A percentile compares a stretch with the other conserved stretches of the same genome.
Evolutionary conservation across 2,329 filamentous ascomycete species (phyloP).

Genomic region (Dichotomopilus funicola): DNA sequence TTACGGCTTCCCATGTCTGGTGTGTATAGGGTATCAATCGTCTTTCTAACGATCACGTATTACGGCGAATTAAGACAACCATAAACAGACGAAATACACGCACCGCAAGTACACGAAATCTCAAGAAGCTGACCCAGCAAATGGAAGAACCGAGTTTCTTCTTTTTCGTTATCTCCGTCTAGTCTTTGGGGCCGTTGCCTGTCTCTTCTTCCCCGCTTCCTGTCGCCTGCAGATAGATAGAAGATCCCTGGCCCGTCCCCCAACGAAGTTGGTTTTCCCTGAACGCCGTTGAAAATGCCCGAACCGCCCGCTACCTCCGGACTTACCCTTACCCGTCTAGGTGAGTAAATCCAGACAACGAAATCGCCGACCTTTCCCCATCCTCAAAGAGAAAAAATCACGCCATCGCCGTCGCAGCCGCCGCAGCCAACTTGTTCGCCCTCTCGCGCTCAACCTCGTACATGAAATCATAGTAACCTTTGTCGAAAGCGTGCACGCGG

Average conservation of each 20-base stretch:
- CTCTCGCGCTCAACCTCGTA: constrained; percentile 95
- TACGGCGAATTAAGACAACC: too few relatives aligned
- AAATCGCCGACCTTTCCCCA: too few relatives aligned
- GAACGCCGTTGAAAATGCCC: constrained; percentile 20
- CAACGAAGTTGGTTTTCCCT: constrained; percentile 7
- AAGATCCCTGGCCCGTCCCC: constrained; percentile 4
- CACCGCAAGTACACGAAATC: too few relatives aligned
- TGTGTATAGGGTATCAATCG: too few relatives aligned
- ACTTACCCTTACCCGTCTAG: background rate
- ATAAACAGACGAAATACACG: too few relatives aligned
- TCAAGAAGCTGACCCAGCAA: constrained; percentile 5
- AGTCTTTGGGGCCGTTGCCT: background rate
- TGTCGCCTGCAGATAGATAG: too few relatives aligned
- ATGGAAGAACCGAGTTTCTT: constrained; percentile 10
- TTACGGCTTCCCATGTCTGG: too few relatives aligned
- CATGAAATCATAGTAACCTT: constrained; percentile 96
- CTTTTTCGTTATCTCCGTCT: background rate
- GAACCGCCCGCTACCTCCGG: constrained; percentile 6
- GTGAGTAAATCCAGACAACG: too few relatives aligned
- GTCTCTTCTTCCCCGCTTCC: background rate
- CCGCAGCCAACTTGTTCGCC: constrained; percentile 36
- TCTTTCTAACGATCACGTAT: too few relatives aligned
- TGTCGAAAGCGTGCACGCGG: constrained; percentile 96
- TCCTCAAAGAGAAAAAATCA: too few relatives aligned
- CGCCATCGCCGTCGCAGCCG: background rate